Evolutionary conservation across 2,329 filamentous ascomycete genomes (phyloP).

Genomic region (Ophiostoma pallidulum): DNA sequence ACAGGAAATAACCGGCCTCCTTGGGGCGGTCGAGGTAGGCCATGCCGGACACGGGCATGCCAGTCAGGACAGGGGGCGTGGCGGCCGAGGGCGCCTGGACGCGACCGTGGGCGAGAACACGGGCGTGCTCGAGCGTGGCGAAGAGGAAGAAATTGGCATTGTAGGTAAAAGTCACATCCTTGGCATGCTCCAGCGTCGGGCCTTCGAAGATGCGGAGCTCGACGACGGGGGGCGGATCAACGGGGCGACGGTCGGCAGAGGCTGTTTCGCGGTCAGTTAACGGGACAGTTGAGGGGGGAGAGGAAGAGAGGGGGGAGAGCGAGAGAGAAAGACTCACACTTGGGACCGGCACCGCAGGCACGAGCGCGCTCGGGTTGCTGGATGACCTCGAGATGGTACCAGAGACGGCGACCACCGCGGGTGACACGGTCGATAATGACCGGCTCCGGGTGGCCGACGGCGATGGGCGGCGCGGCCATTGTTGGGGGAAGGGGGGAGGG

Average conservation of each 20-base stretch:
- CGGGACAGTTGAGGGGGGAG: conserved; percentile 5
- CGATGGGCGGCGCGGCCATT: conserved; percentile 14
- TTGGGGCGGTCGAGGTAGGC: conserved; percentile 84
- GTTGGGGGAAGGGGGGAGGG: not conserved
- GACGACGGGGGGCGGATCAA: conserved; percentile 90
- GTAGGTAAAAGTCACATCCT: conserved; percentile 79
- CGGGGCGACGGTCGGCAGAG: conserved; percentile 79
- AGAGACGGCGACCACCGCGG: conserved; percentile 65
- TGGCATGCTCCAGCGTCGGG: conserved; percentile 46
- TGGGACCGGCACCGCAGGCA: conserved; percentile 90
- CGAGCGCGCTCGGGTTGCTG: conserved; percentile 91
- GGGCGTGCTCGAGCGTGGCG: conserved; percentile 79
- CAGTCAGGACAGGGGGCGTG: conserved; percentile 77
- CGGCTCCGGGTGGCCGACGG: conserved; percentile 17
- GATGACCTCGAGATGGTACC: conserved; percentile 75
- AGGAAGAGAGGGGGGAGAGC: not conserved
- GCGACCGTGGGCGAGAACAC: conserved; percentile 72
- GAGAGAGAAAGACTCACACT: conserved; percentile 56
- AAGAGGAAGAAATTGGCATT: conserved; percentile 98
- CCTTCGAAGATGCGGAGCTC: conserved; percentile 81
- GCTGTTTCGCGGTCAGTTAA: conserved; percentile 37
- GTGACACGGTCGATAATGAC: conserved; percentile 46
- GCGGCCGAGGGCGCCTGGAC: conserved; percentile 57
- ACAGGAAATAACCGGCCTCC: conserved; percentile 86
- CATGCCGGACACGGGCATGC: conserved; percentile 90